A percentile compares a stretch with the other conserved stretches of the same genome.
These are phyloP conservation scores for Rosa persica DNA, from an alignment of 306 rosid genomes.

Conservation along the genomic window DNA sequence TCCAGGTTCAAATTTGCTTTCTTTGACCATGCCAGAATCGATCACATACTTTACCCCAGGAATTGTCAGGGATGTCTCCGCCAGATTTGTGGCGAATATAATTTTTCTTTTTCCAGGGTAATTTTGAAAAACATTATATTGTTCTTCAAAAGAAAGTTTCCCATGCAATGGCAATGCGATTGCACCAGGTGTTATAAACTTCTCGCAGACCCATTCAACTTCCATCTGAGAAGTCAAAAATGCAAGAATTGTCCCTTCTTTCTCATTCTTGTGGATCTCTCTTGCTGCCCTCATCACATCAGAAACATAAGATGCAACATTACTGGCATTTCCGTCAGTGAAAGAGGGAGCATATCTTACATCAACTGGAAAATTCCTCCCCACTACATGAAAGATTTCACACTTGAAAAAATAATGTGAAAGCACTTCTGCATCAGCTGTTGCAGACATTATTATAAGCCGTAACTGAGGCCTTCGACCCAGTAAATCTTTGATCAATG, in stretches of 20 bases:
- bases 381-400: conserved; percentile 68
- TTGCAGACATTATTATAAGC: conserved; percentile 95
- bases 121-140: conserved; percentile 63
- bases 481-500: conserved; percentile 67
- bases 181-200: conserved; percentile 58
- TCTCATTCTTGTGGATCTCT: conserved; percentile 63
- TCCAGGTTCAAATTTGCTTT: conserved; percentile 75
- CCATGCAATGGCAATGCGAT: conserved; percentile 82
- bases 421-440: conserved; percentile 76
- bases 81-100: conserved; percentile 89
- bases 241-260: conserved; percentile 82
- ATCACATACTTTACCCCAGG: conserved; percentile 95
- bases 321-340: conserved; percentile 33
- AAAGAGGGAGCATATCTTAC: conserved; percentile 59
- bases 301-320: conserved; percentile 53
- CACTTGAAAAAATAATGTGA: conserved; percentile 72
- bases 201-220: conserved; percentile 94
- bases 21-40: conserved; percentile 85
- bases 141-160: conserved; percentile 77
- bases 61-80: conserved; percentile 93
- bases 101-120: conserved; percentile 74
- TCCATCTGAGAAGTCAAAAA: conserved; percentile 94
- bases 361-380: conserved; percentile 90
- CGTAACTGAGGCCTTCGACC: conserved; percentile 55
- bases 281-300: conserved; percentile 70